Base-by-base conservation (phyloP, 805 yeast species). In the Clavispora asparagi region DNA sequence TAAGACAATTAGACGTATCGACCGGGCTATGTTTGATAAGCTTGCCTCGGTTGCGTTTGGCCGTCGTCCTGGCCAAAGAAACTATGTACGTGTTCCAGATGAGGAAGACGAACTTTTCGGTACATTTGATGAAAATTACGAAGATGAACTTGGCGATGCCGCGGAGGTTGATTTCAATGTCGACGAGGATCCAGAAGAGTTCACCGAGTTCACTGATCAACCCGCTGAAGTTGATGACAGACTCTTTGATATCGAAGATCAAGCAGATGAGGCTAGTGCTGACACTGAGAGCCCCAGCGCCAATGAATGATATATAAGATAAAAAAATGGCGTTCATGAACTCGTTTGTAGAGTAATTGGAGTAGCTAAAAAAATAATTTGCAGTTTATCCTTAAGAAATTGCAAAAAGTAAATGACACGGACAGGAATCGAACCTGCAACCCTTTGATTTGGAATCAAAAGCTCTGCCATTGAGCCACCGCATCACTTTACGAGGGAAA, bases 81-180 rank as follows among this genome's bases (percentile, higher is more conserved):
- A 56, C 46, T 71, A 71, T 43, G 77, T 71, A 1, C 64, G 59
- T 35, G 73, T 71, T 10, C 77, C 77, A 1, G 65, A 67, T 30
- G 69, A 65, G 36, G 74, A 70, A 39, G 71, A 67, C 31, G 76
- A 67, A 47, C 58, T 71, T 32, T 71, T 71, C 53, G 75, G 74
- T 1, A 60, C 62, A 41, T 70, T 66, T 52, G 64, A 62, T n/a
- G 74, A 70, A 39, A 61, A 69, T 44, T 62, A 62, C 46, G 74
- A 70, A 14, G 74, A 67, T 12, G 75, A 67, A 40, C 44, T 64
- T 17, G 65, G 61, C 36, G 66, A 64, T 14, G 71, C 63, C 7
- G 57, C 61, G 9, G 65, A 58, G 17, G 52, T 50, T 33, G 55
- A 58, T 29, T 58, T 58, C 40, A 63, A 60, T 9, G 49, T 55